A percentile compares a stretch with the other conserved stretches of the same genome.
These are phyloP conservation scores for Komagataea norvegica DNA, from an alignment of 1,139 yeast species.

Conservation along the genomic window DNA sequence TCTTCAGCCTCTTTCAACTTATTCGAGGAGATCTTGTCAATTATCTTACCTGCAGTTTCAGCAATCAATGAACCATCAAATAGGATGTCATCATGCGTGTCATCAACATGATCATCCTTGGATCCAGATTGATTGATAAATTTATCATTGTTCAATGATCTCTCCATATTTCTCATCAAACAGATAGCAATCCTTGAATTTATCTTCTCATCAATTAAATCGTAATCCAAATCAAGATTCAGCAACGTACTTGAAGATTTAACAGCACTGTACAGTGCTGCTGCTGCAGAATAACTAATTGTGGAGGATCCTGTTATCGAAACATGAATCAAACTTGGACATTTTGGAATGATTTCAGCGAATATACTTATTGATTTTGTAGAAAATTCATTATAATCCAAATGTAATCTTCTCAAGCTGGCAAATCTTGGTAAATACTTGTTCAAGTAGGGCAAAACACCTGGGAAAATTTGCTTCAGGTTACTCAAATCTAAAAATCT, in stretches of 20 bases:
- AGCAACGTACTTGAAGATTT: conserved; percentile 59
- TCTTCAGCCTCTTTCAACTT: conserved; percentile 17
- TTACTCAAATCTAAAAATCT: conserved; percentile 75
- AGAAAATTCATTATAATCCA: conserved; percentile 67
- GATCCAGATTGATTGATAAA: conserved; percentile 5
- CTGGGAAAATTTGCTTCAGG: conserved; percentile 70
- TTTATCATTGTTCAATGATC: conserved; percentile 42
- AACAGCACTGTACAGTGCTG: conserved; percentile 66
- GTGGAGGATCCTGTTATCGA: conserved; percentile 63
- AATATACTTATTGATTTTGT: conserved; percentile 62
- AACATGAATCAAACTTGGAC: conserved; percentile 68
- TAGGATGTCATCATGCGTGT: conserved; percentile 42
- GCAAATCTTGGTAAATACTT: conserved; percentile 62
- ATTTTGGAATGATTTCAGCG: conserved; percentile 64
- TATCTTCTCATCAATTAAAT: conserved; percentile 60
- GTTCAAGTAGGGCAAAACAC: conserved; percentile 54
- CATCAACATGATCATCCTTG: conserved; percentile 17
- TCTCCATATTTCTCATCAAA: conserved; percentile 80
- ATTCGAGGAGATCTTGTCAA: conserved; percentile 29
- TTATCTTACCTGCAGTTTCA: conserved; percentile 60
- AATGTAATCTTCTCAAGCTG: conserved; percentile 65
- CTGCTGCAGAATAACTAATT: conserved; percentile 55
- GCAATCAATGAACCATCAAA: conserved; percentile 56
- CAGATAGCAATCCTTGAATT: conserved; percentile 77
- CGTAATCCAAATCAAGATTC: conserved; percentile 70